Conservation (phyloP, 176 grass and related monocot genomes). For the Triticum dicoccoides region DNA sequence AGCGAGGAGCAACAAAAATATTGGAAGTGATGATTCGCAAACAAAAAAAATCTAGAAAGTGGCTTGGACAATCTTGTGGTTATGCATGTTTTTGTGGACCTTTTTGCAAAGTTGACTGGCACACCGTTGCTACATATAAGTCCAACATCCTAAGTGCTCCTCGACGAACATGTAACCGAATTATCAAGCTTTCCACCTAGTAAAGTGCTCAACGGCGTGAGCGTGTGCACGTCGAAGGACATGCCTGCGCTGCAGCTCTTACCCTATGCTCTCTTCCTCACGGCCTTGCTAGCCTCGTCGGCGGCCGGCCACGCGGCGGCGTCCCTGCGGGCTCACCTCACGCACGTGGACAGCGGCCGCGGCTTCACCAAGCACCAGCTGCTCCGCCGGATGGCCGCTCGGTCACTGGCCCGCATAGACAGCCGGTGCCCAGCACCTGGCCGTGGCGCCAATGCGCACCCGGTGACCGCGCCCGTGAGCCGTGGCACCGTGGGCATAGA, state of each 20-base stretch:
- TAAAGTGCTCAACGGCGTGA: no score
- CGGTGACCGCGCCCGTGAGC: neutral
- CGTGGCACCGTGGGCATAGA: conserved; percentile 27
- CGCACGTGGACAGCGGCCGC: conserved; percentile 42
- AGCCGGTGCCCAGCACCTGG: neutral
- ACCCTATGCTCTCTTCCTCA: neutral
- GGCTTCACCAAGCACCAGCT: conserved; percentile 53
- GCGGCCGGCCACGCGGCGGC: neutral
- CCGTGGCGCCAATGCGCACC: neutral
- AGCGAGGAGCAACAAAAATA: no score
- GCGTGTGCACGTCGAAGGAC: neutral
- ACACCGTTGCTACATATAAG: neutral
- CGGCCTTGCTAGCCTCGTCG: neutral
- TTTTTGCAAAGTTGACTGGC: neutral
- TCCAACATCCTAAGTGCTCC: no score
- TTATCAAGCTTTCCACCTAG: no score
- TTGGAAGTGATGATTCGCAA: no score
- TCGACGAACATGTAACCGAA: no score
- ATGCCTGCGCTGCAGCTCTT: neutral
- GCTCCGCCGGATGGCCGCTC: conserved; percentile 29
- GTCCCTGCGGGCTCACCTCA: conserved; percentile 40
- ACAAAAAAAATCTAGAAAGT: no score
- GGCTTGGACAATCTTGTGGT: neutral
- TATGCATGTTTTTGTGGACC: neutral
- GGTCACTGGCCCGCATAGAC: conserved; percentile 27